These are phyloP conservation scores for Oidium heveae DNA, from an alignment of 2,329 filamentous ascomycete species.

Conservation along the genomic window DNA sequence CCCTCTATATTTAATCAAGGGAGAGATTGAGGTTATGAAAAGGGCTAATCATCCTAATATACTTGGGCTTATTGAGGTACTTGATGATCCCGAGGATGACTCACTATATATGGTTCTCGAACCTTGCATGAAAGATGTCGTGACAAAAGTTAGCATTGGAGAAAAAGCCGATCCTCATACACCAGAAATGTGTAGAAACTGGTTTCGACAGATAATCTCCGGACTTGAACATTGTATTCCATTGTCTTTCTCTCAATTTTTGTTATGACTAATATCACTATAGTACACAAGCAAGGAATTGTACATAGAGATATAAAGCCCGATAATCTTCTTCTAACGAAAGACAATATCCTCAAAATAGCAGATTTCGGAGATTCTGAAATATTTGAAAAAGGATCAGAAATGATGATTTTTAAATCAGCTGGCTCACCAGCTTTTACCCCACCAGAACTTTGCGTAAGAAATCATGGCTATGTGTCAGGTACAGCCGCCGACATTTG, in stretches of 20 bases:
- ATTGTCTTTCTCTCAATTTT: neutral
- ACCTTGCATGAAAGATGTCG: slow-evolving; percentile 93
- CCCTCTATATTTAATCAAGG: slow-evolving; percentile 66
- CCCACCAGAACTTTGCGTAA: slow-evolving; percentile 73
- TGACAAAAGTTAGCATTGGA: slow-evolving; percentile 87
- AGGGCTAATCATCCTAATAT: slow-evolving; percentile 87
- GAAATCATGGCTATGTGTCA: slow-evolving; percentile 64
- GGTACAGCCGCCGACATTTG: slow-evolving; percentile 85
- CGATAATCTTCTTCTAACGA: slow-evolving; percentile 75
- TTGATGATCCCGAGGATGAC: slow-evolving; percentile 88
- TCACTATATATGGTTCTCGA: slow-evolving; percentile 97
- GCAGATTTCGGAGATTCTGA: slow-evolving; percentile 98
- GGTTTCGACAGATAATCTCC: slow-evolving; percentile 85
- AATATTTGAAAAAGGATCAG: slow-evolving; percentile 73
- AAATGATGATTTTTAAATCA: slow-evolving; percentile 82
- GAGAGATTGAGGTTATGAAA: slow-evolving; percentile 98
- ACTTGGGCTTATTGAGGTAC: slow-evolving; percentile 77
- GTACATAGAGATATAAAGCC: slow-evolving; percentile 96
- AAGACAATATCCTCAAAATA: slow-evolving; percentile 84
- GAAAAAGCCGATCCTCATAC: slow-evolving; percentile 61
- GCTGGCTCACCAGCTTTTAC: slow-evolving; percentile 89
- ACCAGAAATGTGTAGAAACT: slow-evolving; percentile 59
- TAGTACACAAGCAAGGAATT: slow-evolving; percentile 79
- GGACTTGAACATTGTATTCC: slow-evolving; percentile 74
- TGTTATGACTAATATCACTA: slow-evolving; percentile 5